Evolutionary conservation across 2,329 filamentous ascomycete genomes (phyloP), one percentile per base, ranked within the genome.

Genomic region (Fusarium sp.): DNA sequence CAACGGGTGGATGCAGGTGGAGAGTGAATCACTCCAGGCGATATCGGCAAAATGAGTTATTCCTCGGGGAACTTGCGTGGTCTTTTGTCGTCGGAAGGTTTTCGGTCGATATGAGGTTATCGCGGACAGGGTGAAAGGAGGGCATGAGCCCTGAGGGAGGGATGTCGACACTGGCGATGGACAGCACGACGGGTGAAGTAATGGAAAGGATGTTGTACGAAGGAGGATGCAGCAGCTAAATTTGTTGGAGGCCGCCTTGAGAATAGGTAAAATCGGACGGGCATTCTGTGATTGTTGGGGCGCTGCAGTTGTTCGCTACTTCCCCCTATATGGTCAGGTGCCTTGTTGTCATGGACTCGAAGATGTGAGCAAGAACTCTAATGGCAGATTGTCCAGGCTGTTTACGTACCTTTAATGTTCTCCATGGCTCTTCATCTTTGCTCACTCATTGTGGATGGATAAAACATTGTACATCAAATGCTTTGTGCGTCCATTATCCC

Each of bases 341-440:
- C 43, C 43, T 47, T 17, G 14, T 47, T 47, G 43, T 47, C 43
- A 27, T 32, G 30, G 30, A 32, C 30, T 32, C 3, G 30, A 52
- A 20, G 47, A 32, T 54, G 25, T 54, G 47, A 54, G 47, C n/a
- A 54, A 17, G 47, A 54, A 54, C 47, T 54, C 47, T 54, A 52
- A 52, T 11, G 45, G 25, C 10, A 3, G 47, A 32, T 54, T 20
- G 6, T 14, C 14, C 6, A 11, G 47, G 6, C 11, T 54, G 27
- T 54, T 52, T 32, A 54, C 47, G 27, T n/a, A 20, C 47, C 17
- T 54, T 20, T 17, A 11, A 32, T 32, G 17, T 20, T 54, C 17
- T 54, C 20, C 14, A 22, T 35, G 59, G 15, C 30, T 45, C 22
- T 30, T 65, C 61, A 10, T 67, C 58, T 67, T 60, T 70, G 54